Evolutionary conservation across 2,329 filamentous ascomycete genomes (phyloP), one percentile per base, ranked within the genome.

Genomic region (Scopulariopsis brevicaulis): DNA sequence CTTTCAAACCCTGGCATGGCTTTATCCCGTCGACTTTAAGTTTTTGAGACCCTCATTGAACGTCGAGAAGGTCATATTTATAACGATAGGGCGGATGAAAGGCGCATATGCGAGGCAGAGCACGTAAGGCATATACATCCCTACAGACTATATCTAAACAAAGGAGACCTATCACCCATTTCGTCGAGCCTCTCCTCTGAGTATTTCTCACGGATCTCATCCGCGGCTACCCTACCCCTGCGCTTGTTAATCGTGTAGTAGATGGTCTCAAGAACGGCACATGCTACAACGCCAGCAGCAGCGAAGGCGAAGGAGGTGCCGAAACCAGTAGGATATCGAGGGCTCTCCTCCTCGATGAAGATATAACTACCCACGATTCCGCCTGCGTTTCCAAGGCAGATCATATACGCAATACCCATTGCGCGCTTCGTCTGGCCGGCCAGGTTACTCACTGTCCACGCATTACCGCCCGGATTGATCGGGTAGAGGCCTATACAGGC

Each of bases 321-420:
- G 53, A 71, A 74, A 1, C 71, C 72, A 0, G 71, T 69, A 1
- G 63, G 65, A 60, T 73, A 74, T 14, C 50, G 60, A 1, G 73
- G 72, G 1, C 63, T 67, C 54, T 57, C 55, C 12, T 12, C 8
- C n/a, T 59, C 55, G 35, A 57, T 59, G 32, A 54, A 59, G 20
- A 59, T 59, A 35, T 59, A 55, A 22, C 54, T 57, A 1, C 54
- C 58, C 2, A 24, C 32, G 28, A 59, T 57, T n/a, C 58, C 55
- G 15, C 58, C 55, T 3, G 55, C 18, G 35, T 59, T 59, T 8
- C 54, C 55, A 6, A 59, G 51, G 15, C 48, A 57, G 24, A 70
- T 68, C 12, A 70, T 62, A 48, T 64, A 65, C 0, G 62, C 69
- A 57, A 69, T 69, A 1, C 65, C 68, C 50, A 69, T 63, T 0